Evolutionary conservation across 805 yeast species (phyloP).

Genomic region (Pichia exigua): DNA sequence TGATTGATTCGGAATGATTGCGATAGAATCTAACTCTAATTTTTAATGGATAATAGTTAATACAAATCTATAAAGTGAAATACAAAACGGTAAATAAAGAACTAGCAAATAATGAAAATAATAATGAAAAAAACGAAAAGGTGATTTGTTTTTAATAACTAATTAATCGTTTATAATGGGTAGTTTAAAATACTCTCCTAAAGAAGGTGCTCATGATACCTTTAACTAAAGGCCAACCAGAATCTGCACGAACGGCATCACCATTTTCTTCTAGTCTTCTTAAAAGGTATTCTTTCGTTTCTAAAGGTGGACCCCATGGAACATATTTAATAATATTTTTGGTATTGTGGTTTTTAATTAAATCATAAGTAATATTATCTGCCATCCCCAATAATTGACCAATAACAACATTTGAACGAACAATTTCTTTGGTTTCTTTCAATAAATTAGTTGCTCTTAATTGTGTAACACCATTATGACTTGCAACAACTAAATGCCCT

Average conservation of each 20-base stretch:
- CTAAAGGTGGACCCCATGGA: conserved; percentile 96
- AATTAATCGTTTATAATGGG: background rate
- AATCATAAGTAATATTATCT: conserved; percentile 73
- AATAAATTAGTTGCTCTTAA: conserved; percentile 57
- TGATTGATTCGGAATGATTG: background rate
- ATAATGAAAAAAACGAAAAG: background rate
- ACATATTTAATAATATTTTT: conserved; percentile 85
- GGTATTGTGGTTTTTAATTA: conserved; percentile 55
- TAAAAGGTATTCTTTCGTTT: conserved; percentile 80
- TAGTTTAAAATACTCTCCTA: conserved; percentile 23
- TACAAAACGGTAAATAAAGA: background rate
- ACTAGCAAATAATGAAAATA: background rate
- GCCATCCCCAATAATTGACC: conserved; percentile 97
- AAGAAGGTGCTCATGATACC: conserved; percentile 37
- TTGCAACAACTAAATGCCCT: conserved; percentile 83
- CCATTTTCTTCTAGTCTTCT: conserved; percentile 95
- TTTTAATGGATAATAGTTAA: background rate
- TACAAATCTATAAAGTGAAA: background rate
- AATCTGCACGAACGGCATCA: conserved; percentile 81
- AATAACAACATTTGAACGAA: conserved; percentile 59
- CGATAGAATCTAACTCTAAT: background rate
- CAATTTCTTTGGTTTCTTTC: conserved; percentile 16
- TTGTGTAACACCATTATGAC: conserved; percentile 81
- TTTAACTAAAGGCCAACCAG: conserved; percentile 66
- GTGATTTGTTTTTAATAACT: no score